Base-by-base conservation (phyloP, 176 grass and related monocot species). In the Carex littledalei region DNA sequence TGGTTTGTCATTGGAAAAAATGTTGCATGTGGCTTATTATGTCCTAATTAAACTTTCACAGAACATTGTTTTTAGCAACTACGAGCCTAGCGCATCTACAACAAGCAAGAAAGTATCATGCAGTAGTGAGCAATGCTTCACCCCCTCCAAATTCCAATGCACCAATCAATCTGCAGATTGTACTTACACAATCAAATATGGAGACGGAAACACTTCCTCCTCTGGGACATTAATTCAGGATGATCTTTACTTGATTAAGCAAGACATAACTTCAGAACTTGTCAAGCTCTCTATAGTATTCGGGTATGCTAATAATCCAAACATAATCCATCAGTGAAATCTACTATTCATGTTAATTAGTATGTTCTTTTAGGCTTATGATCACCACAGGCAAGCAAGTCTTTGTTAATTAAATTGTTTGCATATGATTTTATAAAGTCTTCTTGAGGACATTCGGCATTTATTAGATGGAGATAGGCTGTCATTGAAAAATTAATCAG, bases 151-250 rank as follows among this genome's bases (percentile, higher is more conserved):
- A 41, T 32, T 3, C 0, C 16, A 10, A 10, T 65, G 84, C 47
- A 69, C 85, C 6, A 94, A 92, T 84, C 32, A 49, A 35, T 29
- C 61, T 12, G 13, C 21, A 55, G 92, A 84, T 85, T 98, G 96
- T 85, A 88, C 93, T 22, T 98, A 98, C 79, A 1, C 0, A 16
- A 64, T 91, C 0, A 13, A 17, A 0, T 98, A 95, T 85, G 62
- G 63, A 34, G 88, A 84, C 0, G 74, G 55, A 8, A 94, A 90
- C 78, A 90, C 89, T 20, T 94, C 93, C 55, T 92, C 96, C 67
- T 88, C 88, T 49, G 96, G 96, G 7, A 85, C 89, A 57, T 72
- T 98, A 47, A 88, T 98, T 4, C 70, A 95, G 84, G 96, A 98
- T 83, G 56, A 88, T 41, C 22, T 99, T 45, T 84, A 95, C 88